phyloP scores from a whole-genome alignment of 495 filamentous ascomycete genomes.

The Aspergillus baeticus region DNA sequence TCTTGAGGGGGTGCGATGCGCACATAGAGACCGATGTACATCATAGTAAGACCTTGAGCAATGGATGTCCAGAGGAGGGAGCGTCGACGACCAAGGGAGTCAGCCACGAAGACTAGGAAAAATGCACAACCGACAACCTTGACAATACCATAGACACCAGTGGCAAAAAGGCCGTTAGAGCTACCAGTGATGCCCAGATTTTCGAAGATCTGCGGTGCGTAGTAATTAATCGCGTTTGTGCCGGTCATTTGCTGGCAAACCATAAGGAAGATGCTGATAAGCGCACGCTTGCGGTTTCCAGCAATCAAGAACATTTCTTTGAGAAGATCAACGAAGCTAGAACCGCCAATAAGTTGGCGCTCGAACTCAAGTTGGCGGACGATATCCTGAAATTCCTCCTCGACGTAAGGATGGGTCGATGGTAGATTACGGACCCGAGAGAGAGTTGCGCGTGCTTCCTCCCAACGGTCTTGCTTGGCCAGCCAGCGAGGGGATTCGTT shows the following conservation, averaged over 20 bases:
- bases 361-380: slow-evolving; percentile 65
- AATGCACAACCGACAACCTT: slow-evolving; percentile 56
- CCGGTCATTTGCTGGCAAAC: slow-evolving; percentile 55
- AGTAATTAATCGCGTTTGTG: slow-evolving; percentile 52
- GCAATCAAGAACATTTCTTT: slow-evolving; percentile 48
- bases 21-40: slow-evolving; percentile 79
- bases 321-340: slow-evolving; percentile 50
- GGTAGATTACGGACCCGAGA: slow-evolving; percentile 45
- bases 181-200: slow-evolving; percentile 46
- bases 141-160: slow-evolving; percentile 54
- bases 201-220: slow-evolving; percentile 62
- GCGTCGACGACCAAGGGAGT: slow-evolving; percentile 67
- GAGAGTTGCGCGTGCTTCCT: slow-evolving; percentile 44
- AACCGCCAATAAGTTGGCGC: slow-evolving; percentile 58
- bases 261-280: slow-evolving; percentile 46
- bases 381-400: slow-evolving; percentile 67
- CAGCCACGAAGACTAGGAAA: slow-evolving; percentile 69
- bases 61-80: slow-evolving; percentile 74
- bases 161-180: slow-evolving; percentile 50
- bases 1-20: slow-evolving; percentile 63
- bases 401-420: slow-evolving; percentile 34
- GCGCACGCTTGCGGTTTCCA: slow-evolving; percentile 43
- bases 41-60: slow-evolving; percentile 68
- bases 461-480: slow-evolving; percentile 41
- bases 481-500: slow-evolving; percentile 59